These are phyloP conservation scores for Chlorella sp. DNA, from an alignment of 139 green algal genomes.

Conservation along the genomic window DNA sequence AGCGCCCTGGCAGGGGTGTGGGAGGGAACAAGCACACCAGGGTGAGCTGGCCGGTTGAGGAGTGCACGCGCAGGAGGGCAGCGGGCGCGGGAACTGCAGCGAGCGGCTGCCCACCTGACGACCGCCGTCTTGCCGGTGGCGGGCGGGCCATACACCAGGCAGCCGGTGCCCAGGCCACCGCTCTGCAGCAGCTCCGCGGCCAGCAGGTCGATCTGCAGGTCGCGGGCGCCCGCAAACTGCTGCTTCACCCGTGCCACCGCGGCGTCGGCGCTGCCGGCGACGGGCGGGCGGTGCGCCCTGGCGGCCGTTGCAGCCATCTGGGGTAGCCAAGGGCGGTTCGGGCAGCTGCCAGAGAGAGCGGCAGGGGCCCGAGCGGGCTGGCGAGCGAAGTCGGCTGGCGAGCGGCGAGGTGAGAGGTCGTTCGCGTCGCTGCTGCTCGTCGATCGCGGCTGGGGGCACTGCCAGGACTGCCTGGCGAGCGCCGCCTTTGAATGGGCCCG, in stretches of 20 bases:
- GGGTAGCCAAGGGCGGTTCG: no score
- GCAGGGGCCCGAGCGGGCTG: neutral
- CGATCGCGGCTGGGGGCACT: no score
- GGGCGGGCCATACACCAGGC: constrained; percentile 62
- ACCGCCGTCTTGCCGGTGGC: constrained; percentile 60
- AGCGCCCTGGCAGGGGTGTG: constrained; percentile 38
- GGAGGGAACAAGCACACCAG: no score
- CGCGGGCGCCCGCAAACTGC: neutral
- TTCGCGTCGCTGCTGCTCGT: no score
- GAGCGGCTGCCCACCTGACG: constrained; percentile 35
- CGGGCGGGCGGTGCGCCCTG: no score
- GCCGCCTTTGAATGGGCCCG: no score
- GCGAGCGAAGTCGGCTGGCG: no score
- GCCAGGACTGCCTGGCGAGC: no score
- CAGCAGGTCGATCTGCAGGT: neutral
- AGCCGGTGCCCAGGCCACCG: neutral
- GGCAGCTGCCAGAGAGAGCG: neutral
- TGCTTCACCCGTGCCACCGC: neutral
- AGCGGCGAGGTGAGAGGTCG: no score
- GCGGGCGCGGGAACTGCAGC: neutral
- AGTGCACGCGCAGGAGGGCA: no score
- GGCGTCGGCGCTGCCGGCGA: neutral
- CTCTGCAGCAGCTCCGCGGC: neutral
- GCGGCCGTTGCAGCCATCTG: no score
- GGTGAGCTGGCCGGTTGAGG: no score